Base-by-base conservation (phyloP, 352 stramenopile species). In the Phytophthora constricta region DNA sequence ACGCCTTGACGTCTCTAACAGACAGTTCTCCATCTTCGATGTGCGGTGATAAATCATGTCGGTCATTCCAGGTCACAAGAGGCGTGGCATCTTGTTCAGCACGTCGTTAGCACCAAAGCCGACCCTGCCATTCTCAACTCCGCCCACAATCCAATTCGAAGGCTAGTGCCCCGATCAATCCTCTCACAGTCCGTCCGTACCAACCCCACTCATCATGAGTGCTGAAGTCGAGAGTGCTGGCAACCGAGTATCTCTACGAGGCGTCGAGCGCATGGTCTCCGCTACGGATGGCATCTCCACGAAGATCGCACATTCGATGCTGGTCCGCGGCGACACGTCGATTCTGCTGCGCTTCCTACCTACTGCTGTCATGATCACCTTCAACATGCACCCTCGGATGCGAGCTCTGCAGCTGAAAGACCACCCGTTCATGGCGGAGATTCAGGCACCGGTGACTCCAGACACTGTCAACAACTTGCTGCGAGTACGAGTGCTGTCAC, bases 301-400 rank as follows among this genome's bases (percentile, higher is more conserved):
- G 43, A 83, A 76, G 58, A 63, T 84, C 45, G 75, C 64, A 3
- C 75, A 86, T 48, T 51, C 68, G 27, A 73, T 84, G 75, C 46
- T 66, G 1, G 50, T 85, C 4, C 66, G 54, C 0, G 73, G 74
- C 14, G 49, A 74, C 22, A 74, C 52, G 2, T 19, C 61, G 1
- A 62, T 51, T 8, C 45, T 87, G 16, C 59, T 83, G 19, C 53
- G 23, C 0, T 70, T 75, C 31, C 45, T 83, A 3, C 72, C 77
- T 5, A 16, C 31, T 23, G 77, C 80, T 16, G 25, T 85, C 4
- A 39, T 72, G 7, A 56, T 67, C 22, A 74, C 77, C 0, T 85
- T 85, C 59, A 85, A 89, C 53, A 33, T 68, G 13, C 77, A 86
- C 57, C 80, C 77, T 41, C 67, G 68, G 4, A 85, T 89, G 77